Conservation (phyloP, 495 filamentous ascomycete genomes). For the Penicillium cinerascens region DNA sequence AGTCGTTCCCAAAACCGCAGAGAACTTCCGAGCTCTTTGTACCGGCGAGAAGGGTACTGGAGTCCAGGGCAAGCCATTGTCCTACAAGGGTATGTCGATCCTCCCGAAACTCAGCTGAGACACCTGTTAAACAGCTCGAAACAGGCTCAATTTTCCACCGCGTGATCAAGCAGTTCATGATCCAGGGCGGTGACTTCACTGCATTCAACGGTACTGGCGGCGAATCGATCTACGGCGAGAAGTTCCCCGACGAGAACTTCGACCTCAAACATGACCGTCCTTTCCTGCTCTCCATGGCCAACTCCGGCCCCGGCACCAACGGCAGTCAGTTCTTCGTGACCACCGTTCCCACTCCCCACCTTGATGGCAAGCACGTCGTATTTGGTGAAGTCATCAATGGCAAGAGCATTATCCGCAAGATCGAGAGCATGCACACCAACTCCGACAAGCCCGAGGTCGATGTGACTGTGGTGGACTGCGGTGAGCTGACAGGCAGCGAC, state of each 20-base stretch:
- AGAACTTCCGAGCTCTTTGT: slow-evolving; percentile 95
- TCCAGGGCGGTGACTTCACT: slow-evolving; percentile 98
- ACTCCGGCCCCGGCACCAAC: slow-evolving; percentile 91
- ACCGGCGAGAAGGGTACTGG: slow-evolving; percentile 89
- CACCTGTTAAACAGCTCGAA: slow-evolving; percentile 3
- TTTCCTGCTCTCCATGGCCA: slow-evolving; percentile 95
- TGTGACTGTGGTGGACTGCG: slow-evolving; percentile 78
- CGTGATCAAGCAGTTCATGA: slow-evolving; percentile 99
- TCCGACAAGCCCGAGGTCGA: slow-evolving; percentile 76
- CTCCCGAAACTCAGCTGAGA: not conserved
- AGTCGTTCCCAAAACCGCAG: slow-evolving; percentile 87
- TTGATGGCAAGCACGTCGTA: slow-evolving; percentile 87
- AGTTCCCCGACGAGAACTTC: slow-evolving; percentile 98
- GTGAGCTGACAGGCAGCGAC: slow-evolving; percentile 71
- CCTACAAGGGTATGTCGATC: slow-evolving; percentile 50
- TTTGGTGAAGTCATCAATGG: slow-evolving; percentile 67
- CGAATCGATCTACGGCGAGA: slow-evolving; percentile 96
- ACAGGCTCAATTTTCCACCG: slow-evolving; percentile 86
- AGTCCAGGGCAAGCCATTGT: slow-evolving; percentile 78
- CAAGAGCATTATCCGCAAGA: slow-evolving; percentile 84
- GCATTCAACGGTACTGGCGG: slow-evolving; percentile 93
- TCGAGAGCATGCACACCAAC: slow-evolving; percentile 81
- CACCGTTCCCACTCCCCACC: slow-evolving; percentile 86
- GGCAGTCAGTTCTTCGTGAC: slow-evolving; percentile 98
- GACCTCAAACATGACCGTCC: slow-evolving; percentile 88